Percentiles rank a stretch among this genome's conserved stretches.
These are phyloP conservation scores for Blastobotrys buckinghamii DNA, from an alignment of 1,139 yeast species.

Conservation along the genomic window DNA sequence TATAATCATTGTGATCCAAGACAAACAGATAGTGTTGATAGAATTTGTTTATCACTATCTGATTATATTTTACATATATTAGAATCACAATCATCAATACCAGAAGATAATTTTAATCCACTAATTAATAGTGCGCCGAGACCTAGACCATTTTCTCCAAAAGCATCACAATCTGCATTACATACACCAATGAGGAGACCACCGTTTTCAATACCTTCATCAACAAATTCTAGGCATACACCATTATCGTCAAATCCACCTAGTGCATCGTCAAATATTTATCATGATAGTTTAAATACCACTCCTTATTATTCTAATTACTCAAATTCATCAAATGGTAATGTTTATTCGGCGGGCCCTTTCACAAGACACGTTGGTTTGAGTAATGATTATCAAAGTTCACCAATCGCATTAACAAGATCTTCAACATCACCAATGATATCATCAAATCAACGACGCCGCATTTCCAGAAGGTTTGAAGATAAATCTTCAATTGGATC, in stretches of 20 bases:
- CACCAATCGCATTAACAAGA: conserved; percentile 1
- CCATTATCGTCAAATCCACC: not conserved
- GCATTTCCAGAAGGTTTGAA: conserved; percentile 1
- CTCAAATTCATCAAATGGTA: too few relatives aligned
- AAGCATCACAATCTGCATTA: not conserved
- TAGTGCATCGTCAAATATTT: not conserved
- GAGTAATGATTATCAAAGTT: conserved; percentile 1
- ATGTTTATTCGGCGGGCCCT: not conserved
- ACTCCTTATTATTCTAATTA: not conserved
- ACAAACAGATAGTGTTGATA: conserved; percentile 19
- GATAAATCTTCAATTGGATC: too few relatives aligned
- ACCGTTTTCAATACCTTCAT: not conserved
- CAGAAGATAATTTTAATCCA: not conserved
- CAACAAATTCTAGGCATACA: not conserved
- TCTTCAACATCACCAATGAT: conserved; percentile 7
- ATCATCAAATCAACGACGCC: conserved; percentile 7
- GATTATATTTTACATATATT: conserved; percentile 23
- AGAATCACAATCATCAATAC: conserved; percentile 4
- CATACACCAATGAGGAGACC: conserved; percentile 1
- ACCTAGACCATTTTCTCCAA: conserved; percentile 1
- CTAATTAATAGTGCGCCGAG: not conserved
- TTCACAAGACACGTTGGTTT: not conserved
- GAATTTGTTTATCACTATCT: conserved; percentile 25
- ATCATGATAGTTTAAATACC: not conserved
- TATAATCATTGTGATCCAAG: conserved; percentile 16